These are phyloP conservation scores for Oryza australiensis DNA, from an alignment of 176 grass and related monocot species.

Conservation along the genomic window DNA sequence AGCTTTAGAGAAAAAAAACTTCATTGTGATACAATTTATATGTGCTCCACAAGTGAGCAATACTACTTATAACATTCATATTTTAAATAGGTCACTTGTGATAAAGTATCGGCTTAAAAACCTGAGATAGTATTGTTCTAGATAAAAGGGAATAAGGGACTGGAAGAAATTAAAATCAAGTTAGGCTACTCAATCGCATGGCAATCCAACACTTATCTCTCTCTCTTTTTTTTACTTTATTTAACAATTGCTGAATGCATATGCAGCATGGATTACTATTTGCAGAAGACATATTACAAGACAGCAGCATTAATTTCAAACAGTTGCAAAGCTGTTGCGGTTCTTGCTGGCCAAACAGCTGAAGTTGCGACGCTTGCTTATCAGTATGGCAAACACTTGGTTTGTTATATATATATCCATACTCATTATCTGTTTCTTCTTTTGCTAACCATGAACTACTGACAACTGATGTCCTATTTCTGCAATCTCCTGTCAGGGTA, in stretches of 20 bases:
- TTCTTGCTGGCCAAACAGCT: slow-evolving; percentile 68
- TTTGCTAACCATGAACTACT: slow-evolving; percentile 5
- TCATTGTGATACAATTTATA: not conserved
- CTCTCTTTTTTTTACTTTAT: not conserved
- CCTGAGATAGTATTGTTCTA: slow-evolving; percentile 1
- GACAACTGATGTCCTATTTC: not conserved
- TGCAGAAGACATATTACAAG: slow-evolving; percentile 92
- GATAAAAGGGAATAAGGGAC: not conserved
- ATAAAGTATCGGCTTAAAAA: not conserved
- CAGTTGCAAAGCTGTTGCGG: slow-evolving; percentile 80
- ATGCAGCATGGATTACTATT: slow-evolving; percentile 85
- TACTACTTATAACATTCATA: not conserved
- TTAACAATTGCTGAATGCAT: slow-evolving; percentile 18
- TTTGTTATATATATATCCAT: slow-evolving; percentile 35
- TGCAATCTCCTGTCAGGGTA: slow-evolving; percentile 51
- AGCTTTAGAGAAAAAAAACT: not conserved
- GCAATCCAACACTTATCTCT: not conserved
- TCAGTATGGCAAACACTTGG: slow-evolving; percentile 83
- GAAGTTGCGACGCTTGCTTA: slow-evolving; percentile 77
- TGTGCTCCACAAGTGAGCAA: not conserved
- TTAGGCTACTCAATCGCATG: not conserved
- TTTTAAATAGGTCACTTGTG: not conserved
- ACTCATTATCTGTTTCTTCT: slow-evolving; percentile 4
- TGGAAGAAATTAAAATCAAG: not conserved
- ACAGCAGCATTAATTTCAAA: slow-evolving; percentile 89